These are phyloP conservation scores for Leishmania martiniquensis DNA, from an alignment of 208 protist species.

Conservation along the genomic window DNA sequence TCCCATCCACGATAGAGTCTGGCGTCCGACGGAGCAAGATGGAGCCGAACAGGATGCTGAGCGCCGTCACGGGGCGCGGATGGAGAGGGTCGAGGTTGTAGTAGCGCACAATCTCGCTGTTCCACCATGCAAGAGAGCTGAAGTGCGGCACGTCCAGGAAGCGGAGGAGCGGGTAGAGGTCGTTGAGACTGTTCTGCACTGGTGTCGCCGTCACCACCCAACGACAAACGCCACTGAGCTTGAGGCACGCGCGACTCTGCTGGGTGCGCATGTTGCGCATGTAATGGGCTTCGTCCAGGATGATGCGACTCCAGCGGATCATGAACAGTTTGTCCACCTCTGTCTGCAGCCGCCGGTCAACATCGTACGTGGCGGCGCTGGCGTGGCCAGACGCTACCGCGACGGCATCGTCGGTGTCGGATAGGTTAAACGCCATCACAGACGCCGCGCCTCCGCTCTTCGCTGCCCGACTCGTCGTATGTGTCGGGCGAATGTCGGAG, in stretches of 20 bases:
- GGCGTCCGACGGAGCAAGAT: slow-evolving; percentile 71
- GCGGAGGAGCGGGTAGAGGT: slow-evolving; percentile 65
- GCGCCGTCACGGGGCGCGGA: slow-evolving; percentile 51
- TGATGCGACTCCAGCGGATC: slow-evolving; percentile 85
- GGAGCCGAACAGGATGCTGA: slow-evolving; percentile 53
- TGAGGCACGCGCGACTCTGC: slow-evolving; percentile 48
- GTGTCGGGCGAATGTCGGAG: background rate
- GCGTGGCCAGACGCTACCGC: background rate
- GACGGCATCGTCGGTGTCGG: slow-evolving; percentile 2
- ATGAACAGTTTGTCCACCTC: slow-evolving; percentile 64
- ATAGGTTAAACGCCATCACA: background rate
- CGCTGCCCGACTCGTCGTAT: background rate
- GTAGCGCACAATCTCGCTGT: slow-evolving; percentile 59
- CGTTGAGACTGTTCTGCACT: slow-evolving; percentile 72
- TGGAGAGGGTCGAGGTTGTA: slow-evolving; percentile 48
- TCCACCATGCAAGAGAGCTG: slow-evolving; percentile 65
- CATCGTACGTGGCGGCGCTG: slow-evolving; percentile 7
- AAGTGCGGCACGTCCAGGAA: slow-evolving; percentile 79
- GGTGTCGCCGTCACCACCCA: slow-evolving; percentile 76
- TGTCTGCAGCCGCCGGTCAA: slow-evolving; percentile 27
- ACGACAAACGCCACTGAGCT: slow-evolving; percentile 43
- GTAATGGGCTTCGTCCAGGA: slow-evolving; percentile 92
- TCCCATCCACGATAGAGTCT: slow-evolving; percentile 45
- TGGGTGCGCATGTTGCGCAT: slow-evolving; percentile 75
- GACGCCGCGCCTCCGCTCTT: background rate